These are phyloP conservation scores for Moesziomyces parantarcticus DNA, from an alignment of 1,284 basidiomycete species.

Conservation along the genomic window DNA sequence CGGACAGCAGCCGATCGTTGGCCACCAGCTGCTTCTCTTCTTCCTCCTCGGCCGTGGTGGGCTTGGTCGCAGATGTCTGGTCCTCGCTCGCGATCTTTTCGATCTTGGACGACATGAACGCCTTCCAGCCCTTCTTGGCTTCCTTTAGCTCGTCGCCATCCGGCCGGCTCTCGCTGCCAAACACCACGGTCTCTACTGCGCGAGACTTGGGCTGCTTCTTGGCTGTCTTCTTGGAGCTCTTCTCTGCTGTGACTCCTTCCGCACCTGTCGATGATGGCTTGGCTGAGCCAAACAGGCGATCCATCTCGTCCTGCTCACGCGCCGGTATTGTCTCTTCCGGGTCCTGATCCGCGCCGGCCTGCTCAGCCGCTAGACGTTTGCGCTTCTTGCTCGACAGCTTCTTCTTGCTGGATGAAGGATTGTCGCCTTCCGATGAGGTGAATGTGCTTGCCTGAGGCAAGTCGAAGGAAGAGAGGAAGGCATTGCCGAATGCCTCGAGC, in stretches of 20 bases:
- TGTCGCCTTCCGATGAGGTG: neutral
- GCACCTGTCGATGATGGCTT: neutral
- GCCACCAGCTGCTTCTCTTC: conserved; percentile 59
- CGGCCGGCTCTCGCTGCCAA: conserved; percentile 26
- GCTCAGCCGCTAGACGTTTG: conserved; percentile 25
- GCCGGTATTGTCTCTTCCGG: conserved; percentile 1
- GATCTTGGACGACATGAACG: conserved; percentile 55
- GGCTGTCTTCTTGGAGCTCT: conserved; percentile 8
- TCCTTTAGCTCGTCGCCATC: conserved; percentile 29
- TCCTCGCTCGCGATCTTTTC: conserved; percentile 40
- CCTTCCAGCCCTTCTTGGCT: conserved; percentile 48
- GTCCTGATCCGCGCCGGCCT: neutral
- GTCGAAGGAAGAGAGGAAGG: conserved; percentile 42
- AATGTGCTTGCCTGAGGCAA: conserved; percentile 7
- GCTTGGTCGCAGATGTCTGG: conserved; percentile 6
- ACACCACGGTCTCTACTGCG: conserved; percentile 40
- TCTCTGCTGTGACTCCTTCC: neutral
- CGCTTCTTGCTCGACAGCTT: conserved; percentile 34
- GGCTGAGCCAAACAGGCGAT: conserved; percentile 25
- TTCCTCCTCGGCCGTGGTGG: conserved; percentile 39
- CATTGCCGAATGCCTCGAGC: conserved; percentile 40
- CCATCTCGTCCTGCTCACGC: conserved; percentile 33
- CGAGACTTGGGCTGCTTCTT: conserved; percentile 25
- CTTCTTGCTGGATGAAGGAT: conserved; percentile 2
- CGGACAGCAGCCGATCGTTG: conserved; percentile 62